A percentile compares a stretch with the other conserved stretches of the same genome.
These are phyloP conservation scores for Tremellales sp. DNA, from an alignment of 1,284 basidiomycete genomes.

Conservation along the genomic window DNA sequence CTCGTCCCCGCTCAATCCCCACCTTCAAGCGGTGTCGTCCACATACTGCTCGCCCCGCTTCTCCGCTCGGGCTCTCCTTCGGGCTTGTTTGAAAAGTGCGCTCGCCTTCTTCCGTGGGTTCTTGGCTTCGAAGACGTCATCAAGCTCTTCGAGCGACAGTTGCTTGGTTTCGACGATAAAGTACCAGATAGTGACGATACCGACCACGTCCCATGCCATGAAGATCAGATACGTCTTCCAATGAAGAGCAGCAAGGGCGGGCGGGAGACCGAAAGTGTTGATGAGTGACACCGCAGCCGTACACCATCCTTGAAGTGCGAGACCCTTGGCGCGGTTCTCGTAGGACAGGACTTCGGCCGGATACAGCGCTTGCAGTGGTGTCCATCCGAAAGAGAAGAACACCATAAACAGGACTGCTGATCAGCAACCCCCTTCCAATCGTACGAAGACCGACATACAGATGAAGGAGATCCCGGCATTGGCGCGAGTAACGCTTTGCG, in stretches of 20 bases:
- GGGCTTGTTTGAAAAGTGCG: neutral
- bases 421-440: conserved; percentile 7
- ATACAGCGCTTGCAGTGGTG: conserved; percentile 57
- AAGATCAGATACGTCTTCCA: conserved; percentile 52
- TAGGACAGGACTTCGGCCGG: conserved; percentile 57
- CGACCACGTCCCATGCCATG: conserved; percentile 56
- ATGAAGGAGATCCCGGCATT: conserved; percentile 36
- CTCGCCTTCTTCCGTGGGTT: conserved; percentile 44
- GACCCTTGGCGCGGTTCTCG: conserved; percentile 38
- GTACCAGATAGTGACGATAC: conserved; percentile 56
- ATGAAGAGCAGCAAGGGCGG: conserved; percentile 20
- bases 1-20: too few relatives aligned
- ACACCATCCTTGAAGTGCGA: conserved; percentile 19
- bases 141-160: conserved; percentile 57
- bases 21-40: neutral
- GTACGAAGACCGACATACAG: conserved; percentile 49
- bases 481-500: conserved; percentile 18
- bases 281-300: conserved; percentile 22
- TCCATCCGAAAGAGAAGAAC: conserved; percentile 55
- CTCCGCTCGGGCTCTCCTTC: neutral
- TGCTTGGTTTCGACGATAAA: conserved; percentile 54
- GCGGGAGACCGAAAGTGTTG: conserved; percentile 37
- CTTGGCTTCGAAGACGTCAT: conserved; percentile 54
- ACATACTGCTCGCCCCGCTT: neutral
- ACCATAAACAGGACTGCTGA: conserved; percentile 20